phyloP scores from a whole-genome alignment of 495 filamentous ascomycete species.

The Hyaloscypha finlandica region DNA sequence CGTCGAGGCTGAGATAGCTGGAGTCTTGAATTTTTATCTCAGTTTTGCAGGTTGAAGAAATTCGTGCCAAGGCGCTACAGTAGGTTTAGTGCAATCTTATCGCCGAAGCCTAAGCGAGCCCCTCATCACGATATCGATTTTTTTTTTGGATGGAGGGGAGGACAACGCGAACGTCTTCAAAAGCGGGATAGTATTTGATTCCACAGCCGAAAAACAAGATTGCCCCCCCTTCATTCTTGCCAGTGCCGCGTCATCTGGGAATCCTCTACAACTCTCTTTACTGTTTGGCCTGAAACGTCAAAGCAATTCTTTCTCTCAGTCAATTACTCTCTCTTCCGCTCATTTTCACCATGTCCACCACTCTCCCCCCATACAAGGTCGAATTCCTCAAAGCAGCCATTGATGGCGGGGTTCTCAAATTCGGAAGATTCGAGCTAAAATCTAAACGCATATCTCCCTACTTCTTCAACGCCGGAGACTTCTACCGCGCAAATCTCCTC shows the following conservation, averaged over 20 bases:
- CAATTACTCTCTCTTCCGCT: slow-evolving; percentile 30
- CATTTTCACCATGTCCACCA: slow-evolving; percentile 26
- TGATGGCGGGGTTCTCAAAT: slow-evolving; percentile 73
- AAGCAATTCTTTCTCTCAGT: background rate
- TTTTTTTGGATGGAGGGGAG: background rate
- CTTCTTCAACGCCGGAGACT: slow-evolving; percentile 94
- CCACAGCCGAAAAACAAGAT: too few species aligned
- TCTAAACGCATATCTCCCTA: slow-evolving; percentile 93
- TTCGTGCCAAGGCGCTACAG: slow-evolving; percentile 12
- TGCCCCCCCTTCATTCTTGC: too few species aligned
- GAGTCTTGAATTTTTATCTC: background rate
- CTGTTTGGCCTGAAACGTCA: background rate
- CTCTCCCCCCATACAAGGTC: slow-evolving; percentile 55
- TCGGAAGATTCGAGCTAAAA: slow-evolving; percentile 89
- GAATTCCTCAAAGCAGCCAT: slow-evolving; percentile 74
- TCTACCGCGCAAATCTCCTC: slow-evolving; percentile 75
- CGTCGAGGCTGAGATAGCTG: background rate
- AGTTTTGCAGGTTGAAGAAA: slow-evolving; percentile 3
- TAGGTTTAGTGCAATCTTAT: slow-evolving; percentile 24
- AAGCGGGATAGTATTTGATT: too few species aligned
- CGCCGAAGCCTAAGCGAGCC: slow-evolving; percentile 14
- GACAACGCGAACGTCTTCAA: too few species aligned
- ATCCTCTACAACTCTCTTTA: background rate
- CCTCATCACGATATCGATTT: slow-evolving; percentile 1
- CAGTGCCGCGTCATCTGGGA: too few species aligned